phyloP scores from a whole-genome alignment of 805 yeast genomes.

The Candida pseudoglaebosa region DNA sequence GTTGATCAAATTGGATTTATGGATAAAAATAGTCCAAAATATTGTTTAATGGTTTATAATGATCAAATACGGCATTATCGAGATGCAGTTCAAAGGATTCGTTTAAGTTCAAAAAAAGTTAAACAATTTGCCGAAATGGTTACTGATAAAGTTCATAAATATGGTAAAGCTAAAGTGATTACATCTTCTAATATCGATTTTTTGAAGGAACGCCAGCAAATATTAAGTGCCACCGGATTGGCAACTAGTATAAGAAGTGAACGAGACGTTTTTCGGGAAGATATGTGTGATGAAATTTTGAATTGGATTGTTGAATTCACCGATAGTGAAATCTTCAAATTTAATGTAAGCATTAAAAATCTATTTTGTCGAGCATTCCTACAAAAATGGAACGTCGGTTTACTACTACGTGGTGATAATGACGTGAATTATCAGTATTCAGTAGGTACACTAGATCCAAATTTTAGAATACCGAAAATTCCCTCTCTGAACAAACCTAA shows the following conservation, averaged over 20 bases:
- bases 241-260: slow-evolving; percentile 62
- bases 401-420: slow-evolving; percentile 2
- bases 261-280: slow-evolving; percentile 73
- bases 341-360: slow-evolving; percentile 44
- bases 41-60: slow-evolving; percentile 62
- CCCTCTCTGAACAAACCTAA: slow-evolving; percentile 12
- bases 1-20: slow-evolving; percentile 25
- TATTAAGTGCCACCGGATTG: slow-evolving; percentile 59
- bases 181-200: slow-evolving; percentile 49
- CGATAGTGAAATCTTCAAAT: slow-evolving; percentile 49
- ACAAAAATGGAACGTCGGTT: slow-evolving; percentile 58
- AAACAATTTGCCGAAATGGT: slow-evolving; percentile 69
- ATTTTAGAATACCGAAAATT: slow-evolving; percentile 36
- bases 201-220: slow-evolving; percentile 51
- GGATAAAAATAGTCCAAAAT: slow-evolving; percentile 43
- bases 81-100: slow-evolving; percentile 67
- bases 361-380: slow-evolving; percentile 56
- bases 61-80: slow-evolving; percentile 73
- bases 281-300: slow-evolving; percentile 69
- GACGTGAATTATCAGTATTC: slow-evolving; percentile 15
- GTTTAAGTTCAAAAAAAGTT: slow-evolving; percentile 59
- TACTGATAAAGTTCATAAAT: slow-evolving; percentile 53
- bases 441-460: slow-evolving; percentile 31
- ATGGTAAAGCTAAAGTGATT: slow-evolving; percentile 69
- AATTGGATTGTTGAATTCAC: slow-evolving; percentile 62